These are phyloP conservation scores for Beta vulgaris DNA, from an alignment of 148 eudicot species.

Conservation along the genomic window DNA sequence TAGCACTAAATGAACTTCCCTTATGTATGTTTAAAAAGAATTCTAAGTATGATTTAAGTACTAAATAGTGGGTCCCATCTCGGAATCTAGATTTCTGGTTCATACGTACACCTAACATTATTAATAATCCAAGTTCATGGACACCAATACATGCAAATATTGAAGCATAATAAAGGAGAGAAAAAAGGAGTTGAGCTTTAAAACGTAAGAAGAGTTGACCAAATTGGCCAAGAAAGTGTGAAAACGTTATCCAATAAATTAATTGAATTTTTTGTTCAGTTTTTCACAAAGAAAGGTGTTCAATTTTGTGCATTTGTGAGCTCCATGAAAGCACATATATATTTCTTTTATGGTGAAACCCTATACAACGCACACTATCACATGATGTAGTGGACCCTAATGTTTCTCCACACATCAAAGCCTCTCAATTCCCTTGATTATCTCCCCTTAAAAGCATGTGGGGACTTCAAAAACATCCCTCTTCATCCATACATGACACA, in stretches of 20 bases:
- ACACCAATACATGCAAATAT: not conserved
- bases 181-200: slow-evolving; percentile 20
- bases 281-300: not conserved
- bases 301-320: slow-evolving; percentile 18
- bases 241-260: not conserved
- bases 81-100: not conserved
- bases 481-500: not conserved
- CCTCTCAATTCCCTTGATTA: slow-evolving; percentile 1
- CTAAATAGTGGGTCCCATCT: not conserved
- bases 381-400: slow-evolving; percentile 21
- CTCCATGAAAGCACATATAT: not conserved
- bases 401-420: not conserved
- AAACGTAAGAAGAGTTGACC: slow-evolving; percentile 14
- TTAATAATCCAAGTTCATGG: slow-evolving; percentile 2
- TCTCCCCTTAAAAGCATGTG: slow-evolving; percentile 4
- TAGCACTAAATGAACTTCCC: not conserved
- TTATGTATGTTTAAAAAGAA: not conserved
- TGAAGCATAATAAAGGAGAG: not conserved
- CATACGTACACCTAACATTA: slow-evolving; percentile 4
- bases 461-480: not conserved
- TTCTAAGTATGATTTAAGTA: not conserved
- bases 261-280: not conserved
- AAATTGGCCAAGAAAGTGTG: not conserved
- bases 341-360: slow-evolving; percentile 21
- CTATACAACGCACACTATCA: slow-evolving; percentile 26